Evolutionary conservation across 1,284 basidiomycete genomes (phyloP).

Genomic region (Xanthoconium separans): DNA sequence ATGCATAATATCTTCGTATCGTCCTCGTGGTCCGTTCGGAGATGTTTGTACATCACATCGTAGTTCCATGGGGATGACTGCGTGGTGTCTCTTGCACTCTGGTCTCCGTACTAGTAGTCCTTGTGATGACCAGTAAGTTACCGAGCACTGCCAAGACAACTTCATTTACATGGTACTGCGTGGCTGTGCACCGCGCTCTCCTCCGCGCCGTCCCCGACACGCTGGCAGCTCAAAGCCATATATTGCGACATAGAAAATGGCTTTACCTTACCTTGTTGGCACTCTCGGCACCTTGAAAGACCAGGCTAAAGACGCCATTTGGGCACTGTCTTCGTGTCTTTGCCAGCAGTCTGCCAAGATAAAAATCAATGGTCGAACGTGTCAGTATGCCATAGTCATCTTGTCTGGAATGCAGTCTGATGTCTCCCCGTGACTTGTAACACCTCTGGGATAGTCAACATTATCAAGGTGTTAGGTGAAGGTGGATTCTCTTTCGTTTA

Average conservation of each 20-base stretch:
- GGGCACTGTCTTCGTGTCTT: conserved; percentile 75
- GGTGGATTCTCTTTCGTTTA: conserved; percentile 96
- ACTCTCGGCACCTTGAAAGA: conserved; percentile 66
- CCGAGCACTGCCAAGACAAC: background rate
- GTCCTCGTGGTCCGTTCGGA: conserved; percentile 7
- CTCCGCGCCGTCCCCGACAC: background rate
- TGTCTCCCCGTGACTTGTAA: background rate
- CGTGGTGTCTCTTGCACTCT: background rate
- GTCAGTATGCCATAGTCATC: conserved; percentile 45
- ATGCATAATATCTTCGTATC: background rate
- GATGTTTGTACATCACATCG: conserved; percentile 6
- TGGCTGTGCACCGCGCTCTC: conserved; percentile 13
- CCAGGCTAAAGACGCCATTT: conserved; percentile 76
- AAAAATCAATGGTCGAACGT: conserved; percentile 92
- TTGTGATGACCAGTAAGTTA: too few relatives aligned
- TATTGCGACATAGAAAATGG: conserved; percentile 24
- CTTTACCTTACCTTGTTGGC: conserved; percentile 32
- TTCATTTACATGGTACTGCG: too few relatives aligned
- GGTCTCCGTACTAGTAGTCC: too few relatives aligned
- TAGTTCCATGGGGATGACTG: background rate
- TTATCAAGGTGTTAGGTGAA: conserved; percentile 88
- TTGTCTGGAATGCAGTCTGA: conserved; percentile 2
- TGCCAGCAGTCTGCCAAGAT: conserved; percentile 80
- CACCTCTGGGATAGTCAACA: conserved; percentile 58
- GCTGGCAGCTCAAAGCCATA: background rate